Percentiles rank a stretch among this genome's conserved stretches.
Conservation (phyloP, 2,329 filamentous ascomycete species). For the Podosphaera xanthii region DNA sequence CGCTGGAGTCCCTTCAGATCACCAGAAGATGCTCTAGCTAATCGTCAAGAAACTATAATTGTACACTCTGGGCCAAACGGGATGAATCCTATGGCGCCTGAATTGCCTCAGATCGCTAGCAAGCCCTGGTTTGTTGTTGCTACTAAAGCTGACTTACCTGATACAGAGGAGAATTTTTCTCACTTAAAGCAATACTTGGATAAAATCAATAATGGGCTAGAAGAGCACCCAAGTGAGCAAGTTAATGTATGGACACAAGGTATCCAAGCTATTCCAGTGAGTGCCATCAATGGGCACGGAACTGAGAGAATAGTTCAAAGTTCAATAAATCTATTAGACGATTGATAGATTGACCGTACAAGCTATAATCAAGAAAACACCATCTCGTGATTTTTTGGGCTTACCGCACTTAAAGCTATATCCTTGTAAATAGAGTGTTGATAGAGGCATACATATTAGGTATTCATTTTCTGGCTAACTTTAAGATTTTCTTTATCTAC, state of each 20-base stretch:
- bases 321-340: slow-evolving; percentile 39
- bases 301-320: slow-evolving; percentile 53
- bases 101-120: slow-evolving; percentile 35
- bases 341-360: slow-evolving; percentile 16
- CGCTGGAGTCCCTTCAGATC: slow-evolving; percentile 28
- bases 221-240: slow-evolving; percentile 50
- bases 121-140: slow-evolving; percentile 96
- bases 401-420: too few species aligned
- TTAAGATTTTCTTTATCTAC: too few species aligned
- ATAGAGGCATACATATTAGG: too few species aligned
- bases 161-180: slow-evolving; percentile 56
- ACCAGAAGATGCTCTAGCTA: slow-evolving; percentile 18
- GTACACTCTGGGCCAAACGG: slow-evolving; percentile 8
- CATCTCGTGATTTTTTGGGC: too few species aligned
- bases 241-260: slow-evolving; percentile 32
- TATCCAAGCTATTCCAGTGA: slow-evolving; percentile 59
- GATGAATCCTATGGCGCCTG: slow-evolving; percentile 10
- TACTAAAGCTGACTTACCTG: slow-evolving; percentile 70
- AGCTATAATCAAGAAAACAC: background rate
- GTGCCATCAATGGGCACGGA: slow-evolving; percentile 71
- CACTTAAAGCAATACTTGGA: slow-evolving; percentile 48
- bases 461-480: too few species aligned
- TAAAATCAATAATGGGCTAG: slow-evolving; percentile 34
- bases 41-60: slow-evolving; percentile 14
- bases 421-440: too few species aligned